Evolutionary conservation across 169 alveolate genomes (phyloP), one percentile per base, ranked within the genome.

Genomic region (Amoebophrya sp.): DNA sequence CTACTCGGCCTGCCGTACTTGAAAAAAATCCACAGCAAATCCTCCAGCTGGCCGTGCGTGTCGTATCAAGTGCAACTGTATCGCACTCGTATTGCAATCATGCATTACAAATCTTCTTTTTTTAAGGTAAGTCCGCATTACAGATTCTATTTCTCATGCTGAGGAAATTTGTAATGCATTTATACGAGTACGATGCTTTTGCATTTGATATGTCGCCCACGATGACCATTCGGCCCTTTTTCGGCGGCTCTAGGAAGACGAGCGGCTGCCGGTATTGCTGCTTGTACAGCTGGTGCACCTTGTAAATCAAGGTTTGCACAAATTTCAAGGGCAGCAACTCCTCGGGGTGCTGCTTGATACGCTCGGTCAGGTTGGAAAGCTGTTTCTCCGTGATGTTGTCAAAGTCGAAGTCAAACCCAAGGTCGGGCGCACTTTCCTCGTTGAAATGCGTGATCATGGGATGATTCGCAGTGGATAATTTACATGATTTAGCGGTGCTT

Each of bases 1-100:
- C n/a, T 94, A 77, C 96, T 94, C 29, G 98, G 98, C 40, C 95
- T 94, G 0, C 98, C 98, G 91, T 94, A 95, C 92, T 95, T 94
- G 92, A 94, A 95, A 93, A 96, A 95, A 23, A 96, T 93, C 96
- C 97, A 96, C 94, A 96, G 93, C 88, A 96, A 95, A 83, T 96
- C 98, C 89, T 95, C 94, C 39, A 96, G 94, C 93, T 96, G 98
- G 25, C 98, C 98, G 94, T 96, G 98, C 0, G 95, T 94, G 93
- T n/a, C n/a, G n/a, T n/a, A n/a, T n/a, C n/a, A n/a, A n/a, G n/a
- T n/a, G n/a, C n/a, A n/a, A n/a, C n/a, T n/a, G n/a, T n/a, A n/a
- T n/a, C n/a, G n/a, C n/a, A n/a, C n/a, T n/a, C n/a, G n/a, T n/a
- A n/a, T n/a, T n/a, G n/a, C n/a, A n/a, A n/a, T n/a, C n/a, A n/a